Conservation (phyloP, 768 basidiomycete genomes). For the Boletus sp. region DNA sequence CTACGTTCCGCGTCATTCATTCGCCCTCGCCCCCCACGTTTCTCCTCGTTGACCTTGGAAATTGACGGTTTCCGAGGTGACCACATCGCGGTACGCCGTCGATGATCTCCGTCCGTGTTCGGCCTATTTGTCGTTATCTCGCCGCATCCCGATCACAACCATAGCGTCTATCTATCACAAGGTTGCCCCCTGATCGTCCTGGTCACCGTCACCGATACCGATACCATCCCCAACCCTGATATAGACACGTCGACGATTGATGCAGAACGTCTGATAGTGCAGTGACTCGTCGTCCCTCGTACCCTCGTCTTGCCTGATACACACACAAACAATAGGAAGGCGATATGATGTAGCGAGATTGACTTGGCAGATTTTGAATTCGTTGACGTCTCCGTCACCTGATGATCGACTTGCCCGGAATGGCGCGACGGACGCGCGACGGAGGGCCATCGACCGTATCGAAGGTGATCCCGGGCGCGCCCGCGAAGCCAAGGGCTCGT, state of each 20-base stretch:
- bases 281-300: too few species aligned
- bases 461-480: background rate
- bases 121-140: slow-evolving; percentile 4
- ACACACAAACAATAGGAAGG: too few species aligned
- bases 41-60: background rate
- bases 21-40: background rate
- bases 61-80: background rate
- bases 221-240: background rate
- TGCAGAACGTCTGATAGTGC: too few species aligned
- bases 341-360: too few species aligned
- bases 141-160: background rate
- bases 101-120: background rate
- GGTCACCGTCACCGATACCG: background rate
- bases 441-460: background rate
- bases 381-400: background rate
- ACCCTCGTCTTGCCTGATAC: too few species aligned
- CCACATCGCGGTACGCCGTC: slow-evolving; percentile 9
- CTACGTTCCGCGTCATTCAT: background rate
- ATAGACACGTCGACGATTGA: too few species aligned
- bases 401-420: slow-evolving; percentile 7
- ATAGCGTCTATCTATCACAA: slow-evolving; percentile 4
- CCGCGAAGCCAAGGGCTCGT: background rate
- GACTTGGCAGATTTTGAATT: too few species aligned
- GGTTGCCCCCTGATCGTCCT: background rate
- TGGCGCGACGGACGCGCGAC: slow-evolving; percentile 11